Evolutionary conservation across 805 yeast species (phyloP), one percentile per base, ranked within the genome.

Genomic region (Myxozyma geophila): DNA sequence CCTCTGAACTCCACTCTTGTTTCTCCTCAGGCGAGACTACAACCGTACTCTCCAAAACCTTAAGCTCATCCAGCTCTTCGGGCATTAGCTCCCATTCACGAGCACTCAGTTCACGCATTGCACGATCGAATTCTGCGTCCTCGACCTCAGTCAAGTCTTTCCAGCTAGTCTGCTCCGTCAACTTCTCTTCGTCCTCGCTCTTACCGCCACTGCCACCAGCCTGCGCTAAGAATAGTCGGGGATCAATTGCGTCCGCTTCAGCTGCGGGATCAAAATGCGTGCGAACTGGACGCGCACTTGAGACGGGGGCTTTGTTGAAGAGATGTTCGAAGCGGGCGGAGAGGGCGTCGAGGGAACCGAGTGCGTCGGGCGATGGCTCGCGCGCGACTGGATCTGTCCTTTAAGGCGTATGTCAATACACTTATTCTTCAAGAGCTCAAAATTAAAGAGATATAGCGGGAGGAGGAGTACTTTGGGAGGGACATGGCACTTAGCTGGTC

Each of bases 41-140:
- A 17, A 56, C 55, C 23, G 66, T 50, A 37, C 61, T 59, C 60
- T 64, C 68, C 12, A 64, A 50, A 19, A 44, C 41, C 15, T 54
- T 33, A 41, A 64, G 35, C 55, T 64, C 68, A 13, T 44, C 66
- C 43, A 64, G 39, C 7, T 64, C 68, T 7, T 58, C 68, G 5
- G 66, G 61, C 28, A 60, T 35, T 41, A 64, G 37, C 36, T 64
- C 68, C 68, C 68, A 64, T 35, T 43, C 59, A 49, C 54, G 58
- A 5, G 53, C 47, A 41, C 68, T 64, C 53, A 64, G 36, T 40
- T 58, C 68, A 9, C 49, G 52, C 55, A 64, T 23, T 15, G 66
- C 66, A n/a, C 23, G 12, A 23, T 64, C 68, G 48, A 64, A 64
- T 19, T 64, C 68, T 12, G 44, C 63, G 33, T 64, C 68, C 10